Evolutionary conservation across 164 flowering plant species (phyloP), one percentile per base, ranked within the genome.

Genomic region (Dillenia turbinata): DNA sequence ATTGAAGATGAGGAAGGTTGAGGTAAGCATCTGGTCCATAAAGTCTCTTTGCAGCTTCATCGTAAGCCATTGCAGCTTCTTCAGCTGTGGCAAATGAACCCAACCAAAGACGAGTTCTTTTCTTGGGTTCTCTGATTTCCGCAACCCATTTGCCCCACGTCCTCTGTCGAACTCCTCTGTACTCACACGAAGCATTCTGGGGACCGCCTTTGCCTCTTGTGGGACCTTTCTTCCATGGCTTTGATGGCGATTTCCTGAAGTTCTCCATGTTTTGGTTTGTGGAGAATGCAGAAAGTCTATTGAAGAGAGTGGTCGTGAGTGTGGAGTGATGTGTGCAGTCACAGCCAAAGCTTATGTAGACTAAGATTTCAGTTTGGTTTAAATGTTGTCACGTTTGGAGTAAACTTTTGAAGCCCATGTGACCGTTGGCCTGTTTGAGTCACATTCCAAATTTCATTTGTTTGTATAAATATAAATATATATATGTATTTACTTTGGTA

Each of bases 111-210:
- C 99, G 68, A 45, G 90, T 86, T 65, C 99, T 74, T 76, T 94
- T 94, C 89, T 86, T 94, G 40, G 99, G 99, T 67, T 94, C 99
- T 63, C 99, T 79, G 54, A 94, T 94, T 64, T 94, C 98, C 0
- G 98, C 98, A 40, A 94, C 98, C 98, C 98, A 94, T 77, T 94
- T 94, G 10, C 98, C 98, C 98, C 98, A 94, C 1, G 98, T 94
- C 44, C 98, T 72, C 68, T 94, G 98, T 33, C 98, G 68, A 26
- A 94, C 98, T 2, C 98, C 98, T 9, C 97, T 78, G 52, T 91
- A 94, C 60, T 87, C 87, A 52, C 98, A 94, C 1, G 86, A 68
- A 5, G 97, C 86, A 54, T 94, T 94, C 65, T 86, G 93, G 12
- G 98, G 98, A 1, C 98, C 98, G 12, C 98, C 98, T 78, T 94